Evolutionary conservation across 2,329 filamentous ascomycete genomes (phyloP).

Genomic region (Cladosporium cucumerinum): DNA sequence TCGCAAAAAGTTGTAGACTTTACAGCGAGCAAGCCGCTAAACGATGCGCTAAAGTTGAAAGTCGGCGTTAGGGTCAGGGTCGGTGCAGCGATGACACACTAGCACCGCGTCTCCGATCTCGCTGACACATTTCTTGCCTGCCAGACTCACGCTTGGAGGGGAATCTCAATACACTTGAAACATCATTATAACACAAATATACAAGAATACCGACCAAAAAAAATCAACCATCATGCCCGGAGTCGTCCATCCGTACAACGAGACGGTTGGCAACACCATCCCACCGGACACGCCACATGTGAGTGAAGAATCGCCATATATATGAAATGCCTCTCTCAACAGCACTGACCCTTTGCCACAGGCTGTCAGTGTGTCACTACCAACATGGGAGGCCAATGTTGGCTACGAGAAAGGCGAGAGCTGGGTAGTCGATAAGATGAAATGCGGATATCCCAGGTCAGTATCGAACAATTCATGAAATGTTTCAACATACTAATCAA

Average conservation of each 20-base stretch:
- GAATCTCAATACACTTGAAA: neutral
- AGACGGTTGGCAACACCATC: slow-evolving; percentile 62
- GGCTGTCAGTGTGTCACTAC: slow-evolving; percentile 94
- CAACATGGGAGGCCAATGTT: slow-evolving; percentile 87
- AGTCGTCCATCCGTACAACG: slow-evolving; percentile 31
- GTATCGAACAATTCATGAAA: slow-evolving; percentile 15
- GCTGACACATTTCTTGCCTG: slow-evolving; percentile 8
- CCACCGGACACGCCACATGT: slow-evolving; percentile 77
- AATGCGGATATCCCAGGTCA: slow-evolving; percentile 84
- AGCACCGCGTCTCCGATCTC: neutral
- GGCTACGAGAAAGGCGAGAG: slow-evolving; percentile 90
- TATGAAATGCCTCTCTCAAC: neutral
- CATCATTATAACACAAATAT: neutral
- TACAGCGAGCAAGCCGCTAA: slow-evolving; percentile 2
- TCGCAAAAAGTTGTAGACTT: slow-evolving; percentile 18
- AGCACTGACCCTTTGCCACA: slow-evolving; percentile 37
- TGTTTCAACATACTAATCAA: neutral
- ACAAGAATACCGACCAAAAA: neutral
- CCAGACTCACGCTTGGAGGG: neutral
- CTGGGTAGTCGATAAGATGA: slow-evolving; percentile 82
- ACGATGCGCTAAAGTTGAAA: neutral
- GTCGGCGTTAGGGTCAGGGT: slow-evolving; percentile 3
- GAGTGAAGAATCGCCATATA: slow-evolving; percentile 37
- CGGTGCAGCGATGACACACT: slow-evolving; percentile 1
- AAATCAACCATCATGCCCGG: slow-evolving; percentile 20